These are phyloP conservation scores for Dujonia santamariae DNA, from an alignment of 1,139 yeast genomes.

Conservation along the genomic window DNA sequence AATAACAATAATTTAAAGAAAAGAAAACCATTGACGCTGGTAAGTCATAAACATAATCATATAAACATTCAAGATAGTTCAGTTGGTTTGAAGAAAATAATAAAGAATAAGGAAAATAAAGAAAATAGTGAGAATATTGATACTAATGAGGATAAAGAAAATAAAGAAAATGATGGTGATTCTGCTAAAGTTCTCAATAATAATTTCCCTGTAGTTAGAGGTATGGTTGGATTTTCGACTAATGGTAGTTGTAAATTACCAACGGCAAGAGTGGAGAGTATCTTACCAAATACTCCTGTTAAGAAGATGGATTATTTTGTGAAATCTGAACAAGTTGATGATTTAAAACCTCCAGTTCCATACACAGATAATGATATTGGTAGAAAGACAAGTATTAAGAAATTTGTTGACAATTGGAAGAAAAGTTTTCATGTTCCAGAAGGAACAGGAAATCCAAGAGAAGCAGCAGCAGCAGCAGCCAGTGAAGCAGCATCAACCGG, in stretches of 20 bases:
- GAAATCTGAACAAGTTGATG: too few relatives aligned
- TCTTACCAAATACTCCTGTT: slow-evolving; percentile 68
- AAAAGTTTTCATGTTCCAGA: slow-evolving; percentile 22
- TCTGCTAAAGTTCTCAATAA: background rate
- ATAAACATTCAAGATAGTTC: slow-evolving; percentile 44
- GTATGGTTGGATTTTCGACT: slow-evolving; percentile 43
- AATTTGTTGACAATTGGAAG: slow-evolving; percentile 43
- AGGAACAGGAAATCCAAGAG: slow-evolving; percentile 4
- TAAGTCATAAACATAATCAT: slow-evolving; percentile 27
- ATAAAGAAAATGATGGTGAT: background rate
- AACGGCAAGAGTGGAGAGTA: slow-evolving; percentile 39
- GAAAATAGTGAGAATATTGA: too few relatives aligned
- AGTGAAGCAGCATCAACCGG: slow-evolving; percentile 2
- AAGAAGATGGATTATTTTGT: slow-evolving; percentile 53
- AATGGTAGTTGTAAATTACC: slow-evolving; percentile 51
- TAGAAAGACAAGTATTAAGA: slow-evolving; percentile 37
- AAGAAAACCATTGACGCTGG: slow-evolving; percentile 3
- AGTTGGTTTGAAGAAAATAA: slow-evolving; percentile 34
- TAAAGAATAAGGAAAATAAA: slow-evolving; percentile 7
- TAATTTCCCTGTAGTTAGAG: background rate
- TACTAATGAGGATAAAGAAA: slow-evolving; percentile 5
- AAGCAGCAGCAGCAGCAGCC: slow-evolving; percentile 2
- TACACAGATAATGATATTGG: slow-evolving; percentile 17
- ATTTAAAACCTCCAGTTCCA: slow-evolving; percentile 17
- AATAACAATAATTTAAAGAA: too few relatives aligned